Percentiles rank a stretch among this genome's conserved stretches.
phyloP scores from a whole-genome alignment of 2,329 filamentous ascomycete species.

The Epichloe baconii region DNA sequence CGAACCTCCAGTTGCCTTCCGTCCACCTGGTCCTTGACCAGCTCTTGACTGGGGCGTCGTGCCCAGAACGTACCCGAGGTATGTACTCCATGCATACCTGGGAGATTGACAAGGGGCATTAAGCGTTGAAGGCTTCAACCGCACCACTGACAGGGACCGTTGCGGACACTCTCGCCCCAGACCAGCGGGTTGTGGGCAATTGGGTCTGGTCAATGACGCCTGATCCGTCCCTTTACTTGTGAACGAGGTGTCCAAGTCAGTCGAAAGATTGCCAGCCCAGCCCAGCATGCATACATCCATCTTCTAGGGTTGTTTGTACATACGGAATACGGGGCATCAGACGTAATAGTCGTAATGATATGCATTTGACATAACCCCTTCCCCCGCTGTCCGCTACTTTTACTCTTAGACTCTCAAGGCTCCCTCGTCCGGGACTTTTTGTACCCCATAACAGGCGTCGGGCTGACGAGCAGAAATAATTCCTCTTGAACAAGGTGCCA shows the following conservation, averaged over 20 bases:
- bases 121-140: constrained; percentile 1
- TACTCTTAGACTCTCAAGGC: neutral
- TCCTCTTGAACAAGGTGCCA: neutral
- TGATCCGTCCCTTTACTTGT: neutral
- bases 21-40: neutral
- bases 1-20: constrained; percentile 1
- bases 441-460: neutral
- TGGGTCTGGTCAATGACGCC: neutral
- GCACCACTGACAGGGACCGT: constrained; percentile 2
- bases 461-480: neutral
- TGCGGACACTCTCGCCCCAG: neutral
- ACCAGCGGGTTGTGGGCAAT: neutral
- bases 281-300: neutral
- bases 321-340: neutral
- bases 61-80: neutral
- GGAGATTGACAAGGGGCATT: constrained; percentile 1
- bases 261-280: neutral
- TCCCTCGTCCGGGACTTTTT: constrained; percentile 1
- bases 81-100: neutral
- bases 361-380: neutral
- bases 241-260: neutral
- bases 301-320: neutral
- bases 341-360: neutral
- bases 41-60: constrained; percentile 2
- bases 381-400: neutral